phyloP scores from a whole-genome alignment of 352 stramenopile species.

The Phytophthora lateralis region DNA sequence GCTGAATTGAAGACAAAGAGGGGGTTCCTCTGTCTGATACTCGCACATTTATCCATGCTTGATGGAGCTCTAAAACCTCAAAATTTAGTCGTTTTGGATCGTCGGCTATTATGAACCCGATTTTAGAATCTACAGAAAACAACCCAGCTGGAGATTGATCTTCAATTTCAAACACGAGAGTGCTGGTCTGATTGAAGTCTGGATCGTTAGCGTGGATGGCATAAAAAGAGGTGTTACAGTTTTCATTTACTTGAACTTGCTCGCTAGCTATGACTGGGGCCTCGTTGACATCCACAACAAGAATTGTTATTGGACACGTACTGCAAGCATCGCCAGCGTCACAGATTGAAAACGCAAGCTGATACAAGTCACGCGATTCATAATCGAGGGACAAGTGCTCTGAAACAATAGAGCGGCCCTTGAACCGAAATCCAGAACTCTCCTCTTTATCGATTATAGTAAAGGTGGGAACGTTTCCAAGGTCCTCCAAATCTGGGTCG shows the following conservation, averaged over 20 bases:
- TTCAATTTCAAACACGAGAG: constrained; percentile 46
- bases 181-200: constrained; percentile 38
- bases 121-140: constrained; percentile 28
- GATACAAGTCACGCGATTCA: constrained; percentile 16
- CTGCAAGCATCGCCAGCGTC: constrained; percentile 15
- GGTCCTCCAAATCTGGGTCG: constrained; percentile 19
- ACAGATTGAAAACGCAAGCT: constrained; percentile 23
- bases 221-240: constrained; percentile 39
- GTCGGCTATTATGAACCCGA: constrained; percentile 9
- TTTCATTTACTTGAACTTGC: constrained; percentile 40
- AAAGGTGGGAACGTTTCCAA: constrained; percentile 1
- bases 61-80: constrained; percentile 41
- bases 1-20: constrained; percentile 30
- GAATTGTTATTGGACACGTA: constrained; percentile 20
- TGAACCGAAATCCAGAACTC: constrained; percentile 18
- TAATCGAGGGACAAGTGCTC: constrained; percentile 13
- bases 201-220: constrained; percentile 41
- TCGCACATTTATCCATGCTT: constrained; percentile 56
- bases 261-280: constrained; percentile 23
- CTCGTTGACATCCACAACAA: constrained; percentile 29
- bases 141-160: constrained; percentile 45
- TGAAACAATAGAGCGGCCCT: constrained; percentile 14
- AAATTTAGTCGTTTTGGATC: constrained; percentile 38
- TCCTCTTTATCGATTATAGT: constrained; percentile 12
- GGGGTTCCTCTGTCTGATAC: constrained; percentile 51